These are phyloP conservation scores for Penicillium ochrochloron DNA, from an alignment of 495 filamentous ascomycete genomes.

Conservation along the genomic window DNA sequence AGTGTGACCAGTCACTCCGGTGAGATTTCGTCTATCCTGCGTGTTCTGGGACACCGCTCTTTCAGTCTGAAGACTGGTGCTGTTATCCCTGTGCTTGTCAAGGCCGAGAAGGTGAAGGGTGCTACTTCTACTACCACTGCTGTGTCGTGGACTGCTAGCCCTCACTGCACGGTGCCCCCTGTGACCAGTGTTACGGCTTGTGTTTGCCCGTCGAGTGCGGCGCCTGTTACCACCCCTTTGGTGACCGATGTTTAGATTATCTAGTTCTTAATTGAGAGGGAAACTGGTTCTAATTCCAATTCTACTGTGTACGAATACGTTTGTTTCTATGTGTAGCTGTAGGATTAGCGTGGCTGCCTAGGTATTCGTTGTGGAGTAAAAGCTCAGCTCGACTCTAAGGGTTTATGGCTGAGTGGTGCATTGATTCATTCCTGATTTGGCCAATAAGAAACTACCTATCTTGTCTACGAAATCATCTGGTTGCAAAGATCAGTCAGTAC, in stretches of 20 bases:
- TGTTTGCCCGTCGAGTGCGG: slow-evolving; percentile 48
- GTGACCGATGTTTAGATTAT: slow-evolving; percentile 22
- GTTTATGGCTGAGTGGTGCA: neutral
- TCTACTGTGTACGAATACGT: neutral
- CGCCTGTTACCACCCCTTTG: slow-evolving; percentile 44
- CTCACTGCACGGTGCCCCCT: slow-evolving; percentile 57
- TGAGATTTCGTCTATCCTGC: slow-evolving; percentile 62
- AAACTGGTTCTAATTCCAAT: too few species aligned
- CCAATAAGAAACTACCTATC: too few species aligned
- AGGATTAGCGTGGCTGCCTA: neutral
- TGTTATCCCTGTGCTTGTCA: slow-evolving; percentile 71
- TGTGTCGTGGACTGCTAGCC: slow-evolving; percentile 43
- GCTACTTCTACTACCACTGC: slow-evolving; percentile 34
- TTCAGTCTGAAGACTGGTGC: slow-evolving; percentile 70
- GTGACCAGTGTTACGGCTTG: slow-evolving; percentile 52
- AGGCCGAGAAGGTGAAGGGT: slow-evolving; percentile 47
- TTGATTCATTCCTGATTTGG: neutral
- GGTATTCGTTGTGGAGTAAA: neutral
- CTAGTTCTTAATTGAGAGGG: neutral
- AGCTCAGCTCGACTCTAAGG: neutral
- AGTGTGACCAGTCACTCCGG: slow-evolving; percentile 72
- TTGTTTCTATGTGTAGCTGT: neutral
- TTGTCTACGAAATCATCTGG: too few species aligned
- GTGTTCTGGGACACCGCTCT: slow-evolving; percentile 61
- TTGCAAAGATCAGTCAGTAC: neutral